A percentile compares a stretch with the other conserved stretches of the same genome.
Evolutionary conservation across 305 asterid genomes (phyloP).

Genomic region (Andrographis paniculata): DNA sequence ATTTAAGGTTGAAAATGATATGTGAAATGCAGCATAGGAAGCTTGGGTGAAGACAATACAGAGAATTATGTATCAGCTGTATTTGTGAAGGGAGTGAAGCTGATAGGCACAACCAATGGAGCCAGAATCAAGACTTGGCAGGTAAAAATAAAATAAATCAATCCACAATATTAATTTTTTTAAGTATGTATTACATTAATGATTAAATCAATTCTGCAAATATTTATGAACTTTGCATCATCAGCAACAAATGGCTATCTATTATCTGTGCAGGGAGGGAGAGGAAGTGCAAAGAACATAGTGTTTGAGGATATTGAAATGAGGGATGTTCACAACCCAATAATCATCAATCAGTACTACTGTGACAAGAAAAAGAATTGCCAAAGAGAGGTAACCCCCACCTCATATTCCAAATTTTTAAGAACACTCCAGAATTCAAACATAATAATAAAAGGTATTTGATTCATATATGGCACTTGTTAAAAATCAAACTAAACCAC

Average conservation of each 20-base stretch:
- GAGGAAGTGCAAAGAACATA: constrained; percentile 68
- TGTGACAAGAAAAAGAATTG: constrained; percentile 62
- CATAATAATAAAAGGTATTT: too few species aligned
- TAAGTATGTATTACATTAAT: too few species aligned
- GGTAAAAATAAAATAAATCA: constrained; percentile 26
- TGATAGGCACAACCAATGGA: constrained; percentile 80
- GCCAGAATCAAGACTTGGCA: constrained; percentile 93
- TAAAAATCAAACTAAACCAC: too few species aligned
- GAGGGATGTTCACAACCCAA: constrained; percentile 74
- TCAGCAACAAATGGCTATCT: too few species aligned
- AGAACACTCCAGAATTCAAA: too few species aligned
- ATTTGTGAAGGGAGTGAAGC: constrained; percentile 40
- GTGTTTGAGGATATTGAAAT: constrained; percentile 51
- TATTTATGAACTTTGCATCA: too few species aligned
- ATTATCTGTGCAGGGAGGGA: constrained; percentile 82
- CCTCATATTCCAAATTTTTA: too few species aligned
- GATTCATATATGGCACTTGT: too few species aligned
- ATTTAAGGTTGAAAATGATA: too few species aligned
- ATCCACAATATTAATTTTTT: not conserved
- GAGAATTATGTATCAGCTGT: constrained; percentile 56
- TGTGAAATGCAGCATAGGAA: constrained; percentile 81
- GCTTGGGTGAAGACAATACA: constrained; percentile 64
- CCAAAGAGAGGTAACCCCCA: constrained; percentile 35
- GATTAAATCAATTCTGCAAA: too few species aligned
- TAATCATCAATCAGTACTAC: constrained; percentile 70